Percentiles rank a stretch among this genome's conserved stretches.
These are phyloP conservation scores for Sequoia sempervirens DNA, from an alignment of 75 land plant species.

Conservation along the genomic window DNA sequence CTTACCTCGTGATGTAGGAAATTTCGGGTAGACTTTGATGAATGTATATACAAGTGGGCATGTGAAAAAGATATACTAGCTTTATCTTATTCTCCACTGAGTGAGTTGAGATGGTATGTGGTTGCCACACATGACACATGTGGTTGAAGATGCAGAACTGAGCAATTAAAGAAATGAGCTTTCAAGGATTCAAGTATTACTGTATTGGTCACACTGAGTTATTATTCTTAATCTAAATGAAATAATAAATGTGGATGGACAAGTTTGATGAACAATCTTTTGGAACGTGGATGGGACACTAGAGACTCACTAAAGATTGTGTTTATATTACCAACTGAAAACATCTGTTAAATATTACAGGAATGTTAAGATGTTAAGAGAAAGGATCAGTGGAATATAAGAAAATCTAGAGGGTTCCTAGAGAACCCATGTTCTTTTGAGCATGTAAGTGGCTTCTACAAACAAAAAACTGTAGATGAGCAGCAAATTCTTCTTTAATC, in stretches of 20 bases:
- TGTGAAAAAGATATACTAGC: neutral
- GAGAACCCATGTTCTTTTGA: neutral
- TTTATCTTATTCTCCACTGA: neutral
- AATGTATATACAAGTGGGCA: neutral
- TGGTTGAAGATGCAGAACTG: neutral
- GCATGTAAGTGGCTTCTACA: neutral
- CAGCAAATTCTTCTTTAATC: too few relatives aligned
- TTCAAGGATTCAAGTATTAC: neutral
- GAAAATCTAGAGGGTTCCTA: neutral
- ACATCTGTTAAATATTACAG: neutral
- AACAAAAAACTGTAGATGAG: neutral
- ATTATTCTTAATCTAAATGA: too few relatives aligned
- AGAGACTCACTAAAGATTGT: neutral
- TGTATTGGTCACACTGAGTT: too few relatives aligned
- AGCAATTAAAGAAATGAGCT: too few relatives aligned
- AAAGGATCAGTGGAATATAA: neutral
- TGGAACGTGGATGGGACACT: neutral
- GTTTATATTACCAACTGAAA: neutral
- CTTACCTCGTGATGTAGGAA: neutral
- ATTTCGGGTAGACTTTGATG: neutral
- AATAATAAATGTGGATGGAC: neutral
- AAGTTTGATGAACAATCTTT: neutral
- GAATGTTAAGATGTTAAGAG: neutral
- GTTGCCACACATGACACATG: neutral
- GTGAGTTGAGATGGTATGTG: neutral